A percentile compares a stretch with the other conserved stretches of the same genome.
phyloP scores from a whole-genome alignment of 2,329 filamentous ascomycete genomes.

The Pseudopyrenochaeta lycopersici region DNA sequence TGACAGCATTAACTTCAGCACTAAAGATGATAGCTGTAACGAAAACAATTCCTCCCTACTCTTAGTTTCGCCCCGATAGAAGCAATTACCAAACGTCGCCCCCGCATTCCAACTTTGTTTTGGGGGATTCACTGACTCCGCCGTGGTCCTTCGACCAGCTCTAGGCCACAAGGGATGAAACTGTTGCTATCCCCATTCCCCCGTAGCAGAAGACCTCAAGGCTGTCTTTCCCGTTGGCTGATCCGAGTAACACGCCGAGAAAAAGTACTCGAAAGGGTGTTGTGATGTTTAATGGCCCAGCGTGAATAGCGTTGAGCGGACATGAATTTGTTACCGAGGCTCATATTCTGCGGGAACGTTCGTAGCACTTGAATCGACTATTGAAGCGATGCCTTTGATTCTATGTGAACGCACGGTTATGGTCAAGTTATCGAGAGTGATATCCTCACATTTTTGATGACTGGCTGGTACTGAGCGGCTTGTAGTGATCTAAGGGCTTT shows the following conservation, averaged over 20 bases:
- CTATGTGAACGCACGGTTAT: not conserved
- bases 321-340: not conserved
- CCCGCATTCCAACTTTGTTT: conserved; percentile 8
- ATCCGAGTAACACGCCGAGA: conserved; percentile 15
- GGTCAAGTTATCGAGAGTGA: no score
- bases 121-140: conserved; percentile 25
- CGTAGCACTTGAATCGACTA: conserved; percentile 11
- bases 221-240: conserved; percentile 5
- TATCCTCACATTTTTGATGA: not conserved
- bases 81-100: not conserved
- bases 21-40: conserved; percentile 5
- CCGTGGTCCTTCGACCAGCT: conserved; percentile 19
- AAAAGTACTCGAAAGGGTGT: conserved; percentile 20
- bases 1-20: conserved; percentile 2
- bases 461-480: conserved; percentile 22
- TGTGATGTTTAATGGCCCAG: conserved; percentile 12
- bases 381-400: not conserved
- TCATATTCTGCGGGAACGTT: conserved; percentile 15
- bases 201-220: not conserved
- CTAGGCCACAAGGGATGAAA: conserved; percentile 33
- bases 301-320: conserved; percentile 1
- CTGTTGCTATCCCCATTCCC: conserved; percentile 20
- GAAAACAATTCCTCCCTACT: conserved; percentile 17
- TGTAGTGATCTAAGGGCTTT: conserved; percentile 13
- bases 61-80: not conserved